Evolutionary conservation across 140 eudicot genomes (phyloP).

Genomic region (Eryngium alpinum): DNA sequence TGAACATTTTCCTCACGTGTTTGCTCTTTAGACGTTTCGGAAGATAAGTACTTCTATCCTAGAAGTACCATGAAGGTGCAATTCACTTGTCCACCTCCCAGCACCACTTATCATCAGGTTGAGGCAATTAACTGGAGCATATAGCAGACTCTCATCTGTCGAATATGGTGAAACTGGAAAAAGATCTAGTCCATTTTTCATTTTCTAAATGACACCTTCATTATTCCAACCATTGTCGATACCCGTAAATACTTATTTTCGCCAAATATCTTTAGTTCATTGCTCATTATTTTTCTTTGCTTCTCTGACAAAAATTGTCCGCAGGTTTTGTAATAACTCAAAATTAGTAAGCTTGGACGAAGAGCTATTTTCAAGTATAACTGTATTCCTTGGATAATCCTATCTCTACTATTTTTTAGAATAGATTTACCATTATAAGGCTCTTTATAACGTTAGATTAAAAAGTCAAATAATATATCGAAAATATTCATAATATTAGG

Average conservation of each 20-base stretch:
- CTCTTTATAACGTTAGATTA: too few species aligned
- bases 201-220: conserved; percentile 26
- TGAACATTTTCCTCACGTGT: conserved; percentile 14
- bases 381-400: too few species aligned
- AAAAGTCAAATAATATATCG: too few species aligned
- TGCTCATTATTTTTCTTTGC: too few species aligned
- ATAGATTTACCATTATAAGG: too few species aligned
- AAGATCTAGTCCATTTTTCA: conserved; percentile 35
- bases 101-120: conserved; percentile 49
- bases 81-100: conserved; percentile 44
- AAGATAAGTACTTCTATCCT: conserved; percentile 43
- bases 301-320: too few species aligned
- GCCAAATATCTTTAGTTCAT: too few species aligned
- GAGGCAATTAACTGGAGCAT: conserved; percentile 74
- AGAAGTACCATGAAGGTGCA: conserved; percentile 25
- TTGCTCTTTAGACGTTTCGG: conserved; percentile 23
- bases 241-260: conserved; percentile 32
- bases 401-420: too few species aligned
- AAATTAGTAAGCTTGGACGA: too few species aligned
- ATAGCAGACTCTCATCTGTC: conserved; percentile 62
- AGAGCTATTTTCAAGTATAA: too few species aligned
- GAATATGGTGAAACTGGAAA: conserved; percentile 35
- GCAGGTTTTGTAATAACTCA: too few species aligned
- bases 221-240: conserved; percentile 36
- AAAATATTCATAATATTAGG: too few species aligned